phyloP scores from a whole-genome alignment of 192 early-diverging fungal genomes.

The Powellomyces hirtus region DNA sequence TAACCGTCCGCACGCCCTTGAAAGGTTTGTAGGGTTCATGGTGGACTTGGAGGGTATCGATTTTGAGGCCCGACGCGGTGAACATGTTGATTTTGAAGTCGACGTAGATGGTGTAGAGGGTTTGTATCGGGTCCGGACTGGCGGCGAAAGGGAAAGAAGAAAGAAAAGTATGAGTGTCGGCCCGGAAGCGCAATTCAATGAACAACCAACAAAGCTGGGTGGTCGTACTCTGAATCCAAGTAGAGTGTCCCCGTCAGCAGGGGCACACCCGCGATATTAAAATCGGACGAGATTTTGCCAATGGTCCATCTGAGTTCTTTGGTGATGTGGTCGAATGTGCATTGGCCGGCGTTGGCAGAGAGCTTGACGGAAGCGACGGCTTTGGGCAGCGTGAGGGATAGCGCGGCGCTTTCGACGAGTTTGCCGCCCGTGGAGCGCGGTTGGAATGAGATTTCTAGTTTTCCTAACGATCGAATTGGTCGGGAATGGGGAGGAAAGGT shows the following conservation, averaged over 20 bases:
- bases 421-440: constrained; percentile 65
- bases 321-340: constrained; percentile 69
- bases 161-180: neutral
- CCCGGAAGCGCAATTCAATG: neutral
- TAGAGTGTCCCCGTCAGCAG: constrained; percentile 58
- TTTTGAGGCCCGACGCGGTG: constrained; percentile 68
- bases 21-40: constrained; percentile 77
- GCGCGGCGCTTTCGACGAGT: constrained; percentile 57
- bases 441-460: constrained; percentile 67
- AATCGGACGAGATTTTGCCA: constrained; percentile 54
- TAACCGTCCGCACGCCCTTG: constrained; percentile 46
- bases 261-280: constrained; percentile 52
- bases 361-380: constrained; percentile 54
- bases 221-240: constrained; percentile 12
- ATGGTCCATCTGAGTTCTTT: constrained; percentile 65
- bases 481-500: too few relatives aligned
- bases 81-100: constrained; percentile 72
- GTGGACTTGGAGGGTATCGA: constrained; percentile 67
- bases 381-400: constrained; percentile 52
- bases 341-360: constrained; percentile 62
- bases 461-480: too few relatives aligned
- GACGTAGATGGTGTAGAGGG: constrained; percentile 45
- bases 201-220: too few relatives aligned
- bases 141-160: neutral
- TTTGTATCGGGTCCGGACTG: neutral